A percentile compares a stretch with the other conserved stretches of the same genome.
These are phyloP conservation scores for Neonectria hederae DNA, from an alignment of 2,329 filamentous ascomycete species.

Conservation along the genomic window DNA sequence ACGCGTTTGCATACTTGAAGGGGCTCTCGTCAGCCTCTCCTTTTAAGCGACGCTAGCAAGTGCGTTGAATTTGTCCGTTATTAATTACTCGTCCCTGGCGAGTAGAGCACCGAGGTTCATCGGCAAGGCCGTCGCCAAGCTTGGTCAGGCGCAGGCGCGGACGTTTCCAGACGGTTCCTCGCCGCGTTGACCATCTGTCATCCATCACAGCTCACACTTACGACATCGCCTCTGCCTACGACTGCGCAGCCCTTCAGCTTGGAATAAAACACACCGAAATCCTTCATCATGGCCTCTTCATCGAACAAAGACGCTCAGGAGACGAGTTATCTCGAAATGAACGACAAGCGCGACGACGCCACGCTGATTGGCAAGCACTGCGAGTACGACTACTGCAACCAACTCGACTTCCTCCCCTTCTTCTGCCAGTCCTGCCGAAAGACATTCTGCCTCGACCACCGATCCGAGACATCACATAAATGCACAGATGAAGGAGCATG, in stretches of 20 bases:
- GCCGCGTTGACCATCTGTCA: conserved; percentile 38
- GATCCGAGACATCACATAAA: conserved; percentile 83
- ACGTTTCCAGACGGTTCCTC: conserved; percentile 48
- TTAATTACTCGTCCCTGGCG: conserved; percentile 15
- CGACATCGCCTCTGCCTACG: conserved; percentile 44
- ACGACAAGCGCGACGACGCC: conserved; percentile 73
- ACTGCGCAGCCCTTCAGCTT: not conserved
- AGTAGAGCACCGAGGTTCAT: conserved; percentile 3
- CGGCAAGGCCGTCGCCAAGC: conserved; percentile 35
- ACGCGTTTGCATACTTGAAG: not conserved
- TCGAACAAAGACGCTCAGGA: conserved; percentile 53
- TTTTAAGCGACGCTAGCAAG: not conserved
- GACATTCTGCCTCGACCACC: conserved; percentile 94
- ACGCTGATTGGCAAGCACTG: conserved; percentile 91
- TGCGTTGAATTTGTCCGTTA: not conserved
- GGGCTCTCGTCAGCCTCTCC: too few species aligned
- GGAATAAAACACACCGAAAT: conserved; percentile 23
- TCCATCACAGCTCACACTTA: conserved; percentile 35
- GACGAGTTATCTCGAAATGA: conserved; percentile 76
- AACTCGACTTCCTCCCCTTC: conserved; percentile 96
- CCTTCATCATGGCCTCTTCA: conserved; percentile 62
- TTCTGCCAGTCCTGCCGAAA: conserved; percentile 86
- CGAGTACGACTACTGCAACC: conserved; percentile 89
- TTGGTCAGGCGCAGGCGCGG: conserved; percentile 43
- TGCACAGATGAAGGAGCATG: conserved; percentile 69